phyloP scores from a whole-genome alignment of 257 asterid genomes.

The Dorcoceras hygrometricum region DNA sequence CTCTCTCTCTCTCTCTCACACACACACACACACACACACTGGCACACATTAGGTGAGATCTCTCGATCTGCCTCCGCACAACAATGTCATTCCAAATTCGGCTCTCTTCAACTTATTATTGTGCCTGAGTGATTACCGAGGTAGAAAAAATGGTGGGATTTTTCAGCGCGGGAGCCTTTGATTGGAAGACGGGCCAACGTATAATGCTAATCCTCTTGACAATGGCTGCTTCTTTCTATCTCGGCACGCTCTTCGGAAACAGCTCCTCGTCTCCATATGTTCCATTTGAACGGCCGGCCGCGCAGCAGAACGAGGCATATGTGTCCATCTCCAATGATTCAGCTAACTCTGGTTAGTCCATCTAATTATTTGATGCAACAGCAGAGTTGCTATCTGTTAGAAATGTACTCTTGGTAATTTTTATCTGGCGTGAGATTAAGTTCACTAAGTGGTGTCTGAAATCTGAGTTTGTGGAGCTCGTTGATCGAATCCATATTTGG shows the following conservation, averaged over 20 bases:
- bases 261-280: slow-evolving; percentile 34
- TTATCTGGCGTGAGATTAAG: slow-evolving; percentile 2
- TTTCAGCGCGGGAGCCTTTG: slow-evolving; percentile 56
- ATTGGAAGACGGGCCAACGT: slow-evolving; percentile 70
- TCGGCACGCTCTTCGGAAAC: slow-evolving; percentile 70
- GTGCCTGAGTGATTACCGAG: neutral
- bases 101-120: neutral
- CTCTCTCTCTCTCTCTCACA: slow-evolving; percentile 24
- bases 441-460: neutral
- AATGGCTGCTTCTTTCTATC: slow-evolving; percentile 75
- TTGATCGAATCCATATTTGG: neutral
- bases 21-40: too few species aligned
- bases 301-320: slow-evolving; percentile 26
- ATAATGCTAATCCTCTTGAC: slow-evolving; percentile 54
- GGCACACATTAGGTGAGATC: slow-evolving; percentile 23
- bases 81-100: slow-evolving; percentile 3
- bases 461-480: slow-evolving; percentile 1
- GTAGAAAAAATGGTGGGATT: slow-evolving; percentile 34
- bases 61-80: slow-evolving; percentile 30
- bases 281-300: slow-evolving; percentile 28
- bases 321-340: slow-evolving; percentile 31
- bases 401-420: neutral
- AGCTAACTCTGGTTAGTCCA: slow-evolving; percentile 34
- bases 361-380: neutral
- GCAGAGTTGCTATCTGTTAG: neutral